Evolutionary conservation across 2,329 filamentous ascomycete species (phyloP), one percentile per base, ranked within the genome.

Genomic region (Fusarium austroafricanum): DNA sequence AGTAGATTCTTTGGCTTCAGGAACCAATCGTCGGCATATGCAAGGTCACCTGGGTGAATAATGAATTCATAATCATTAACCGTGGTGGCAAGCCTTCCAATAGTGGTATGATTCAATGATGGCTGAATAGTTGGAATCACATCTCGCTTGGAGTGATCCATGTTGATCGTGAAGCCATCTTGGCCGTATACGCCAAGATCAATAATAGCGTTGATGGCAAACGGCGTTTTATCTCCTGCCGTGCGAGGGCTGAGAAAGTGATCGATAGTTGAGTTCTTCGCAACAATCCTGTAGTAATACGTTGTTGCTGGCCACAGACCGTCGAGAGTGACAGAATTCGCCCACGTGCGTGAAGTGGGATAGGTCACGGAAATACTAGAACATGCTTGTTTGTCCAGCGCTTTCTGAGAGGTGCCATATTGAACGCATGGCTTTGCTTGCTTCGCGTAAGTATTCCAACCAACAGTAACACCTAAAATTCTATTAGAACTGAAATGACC

Each of bases 361-460:
- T 66, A 66, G 10, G 62, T 66, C 26, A 56, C 28, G 2, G 62
- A 66, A 8, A 28, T 17, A 14, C 51, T 44, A 1, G 61, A 66
- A 20, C 61, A 66, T 35, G 61, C 49, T 39, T 66, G 55, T 6
- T 66, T 26, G 1, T 61, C 15, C 4, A 65, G 29, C 2, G 37
- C n/a, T 10, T 61, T 35, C 17, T 39, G 55, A 1, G 55, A 66
- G 6, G 35, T 29, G 4, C 62, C 62, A 17, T 65, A 65, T 12
- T 66, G 23, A 2, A 65, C 61, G 8, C 62, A 65, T 3, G 61
- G 29, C 0, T 55, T 66, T 2, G 10, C 12, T 46, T 65, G 62
- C 10, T 65, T 49, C n/a, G 55, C 55, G 7, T 65, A 65, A 3
- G 62, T 65, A 9, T 65, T 65, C 62, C 62, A 65, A 1, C 62